Conservation (phyloP, 2,329 filamentous ascomycete species). For the Sphaerulina musiva region DNA sequence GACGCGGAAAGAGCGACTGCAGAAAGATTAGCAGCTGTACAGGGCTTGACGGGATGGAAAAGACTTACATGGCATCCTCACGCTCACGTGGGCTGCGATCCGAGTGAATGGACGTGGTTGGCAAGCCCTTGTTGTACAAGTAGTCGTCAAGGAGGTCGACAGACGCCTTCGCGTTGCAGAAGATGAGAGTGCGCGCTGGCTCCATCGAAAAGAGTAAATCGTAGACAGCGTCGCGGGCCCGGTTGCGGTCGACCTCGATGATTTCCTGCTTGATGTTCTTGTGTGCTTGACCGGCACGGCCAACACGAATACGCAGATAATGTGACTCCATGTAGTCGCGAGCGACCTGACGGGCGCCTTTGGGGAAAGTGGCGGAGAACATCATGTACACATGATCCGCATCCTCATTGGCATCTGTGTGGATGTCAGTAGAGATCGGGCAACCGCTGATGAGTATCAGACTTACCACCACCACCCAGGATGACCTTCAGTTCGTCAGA, state of each 20-base stretch:
- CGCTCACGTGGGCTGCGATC: slow-evolving; percentile 85
- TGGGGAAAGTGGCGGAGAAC: slow-evolving; percentile 93
- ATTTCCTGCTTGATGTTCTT: slow-evolving; percentile 74
- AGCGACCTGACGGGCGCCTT: slow-evolving; percentile 67
- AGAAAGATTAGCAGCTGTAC: neutral
- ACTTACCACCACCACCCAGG: slow-evolving; percentile 71
- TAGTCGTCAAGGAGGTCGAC: slow-evolving; percentile 85
- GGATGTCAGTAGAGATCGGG: slow-evolving; percentile 16
- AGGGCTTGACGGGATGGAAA: neutral
- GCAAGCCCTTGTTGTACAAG: slow-evolving; percentile 68
- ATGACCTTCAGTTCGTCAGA: slow-evolving; percentile 66
- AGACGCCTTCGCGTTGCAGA: slow-evolving; percentile 72
- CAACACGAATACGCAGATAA: slow-evolving; percentile 75
- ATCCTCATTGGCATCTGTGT: slow-evolving; percentile 64
- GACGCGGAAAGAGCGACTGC: slow-evolving; percentile 65
- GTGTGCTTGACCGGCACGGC: slow-evolving; percentile 71
- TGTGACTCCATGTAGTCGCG: slow-evolving; percentile 66
- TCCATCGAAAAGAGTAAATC: slow-evolving; percentile 65
- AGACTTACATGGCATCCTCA: slow-evolving; percentile 73
- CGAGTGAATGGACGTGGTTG: slow-evolving; percentile 79
- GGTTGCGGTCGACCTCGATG: slow-evolving; percentile 56
- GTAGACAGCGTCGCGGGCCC: slow-evolving; percentile 65
- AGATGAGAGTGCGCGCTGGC: slow-evolving; percentile 76
- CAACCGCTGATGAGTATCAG: neutral
- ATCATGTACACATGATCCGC: slow-evolving; percentile 65